Percentiles rank a stretch among this genome's conserved stretches.
Conservation (phyloP, 208 protist species). For the Leishmania braziliensis region DNA sequence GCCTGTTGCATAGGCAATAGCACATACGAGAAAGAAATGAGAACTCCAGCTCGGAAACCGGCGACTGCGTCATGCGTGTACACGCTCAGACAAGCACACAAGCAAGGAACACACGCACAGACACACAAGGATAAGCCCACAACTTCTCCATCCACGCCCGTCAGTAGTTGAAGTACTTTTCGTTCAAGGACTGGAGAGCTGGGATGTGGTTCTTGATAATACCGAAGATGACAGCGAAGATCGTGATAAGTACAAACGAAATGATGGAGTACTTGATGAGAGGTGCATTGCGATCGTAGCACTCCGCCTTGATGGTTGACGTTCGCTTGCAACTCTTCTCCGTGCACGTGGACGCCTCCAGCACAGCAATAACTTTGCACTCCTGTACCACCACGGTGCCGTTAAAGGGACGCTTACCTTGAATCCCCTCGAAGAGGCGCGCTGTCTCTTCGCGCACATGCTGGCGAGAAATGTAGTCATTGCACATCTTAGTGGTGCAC, state of each 20-base stretch:
- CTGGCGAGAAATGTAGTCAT: conserved; percentile 52
- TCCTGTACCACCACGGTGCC: conserved; percentile 46
- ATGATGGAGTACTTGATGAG: conserved; percentile 73
- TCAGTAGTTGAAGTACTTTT: conserved; percentile 79
- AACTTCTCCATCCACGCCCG: background rate
- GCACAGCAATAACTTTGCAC: conserved; percentile 73
- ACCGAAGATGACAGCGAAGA: conserved; percentile 65
- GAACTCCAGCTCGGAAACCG: background rate
- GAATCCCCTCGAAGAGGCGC: conserved; percentile 69
- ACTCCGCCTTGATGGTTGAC: conserved; percentile 76
- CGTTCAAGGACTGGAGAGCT: conserved; percentile 68
- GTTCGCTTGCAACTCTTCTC: conserved; percentile 60
- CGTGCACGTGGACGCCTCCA: conserved; percentile 68
- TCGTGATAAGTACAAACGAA: conserved; percentile 58
- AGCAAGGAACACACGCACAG: background rate
- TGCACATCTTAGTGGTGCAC: conserved; percentile 65
- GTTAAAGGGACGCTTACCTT: conserved; percentile 35
- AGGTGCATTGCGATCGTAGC: conserved; percentile 71
- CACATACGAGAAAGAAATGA: background rate
- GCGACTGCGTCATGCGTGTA: background rate
- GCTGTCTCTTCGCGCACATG: conserved; percentile 62
- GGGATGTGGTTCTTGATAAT: conserved; percentile 82
- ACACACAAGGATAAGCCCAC: background rate
- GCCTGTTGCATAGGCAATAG: background rate
- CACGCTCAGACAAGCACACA: background rate